phyloP scores from a whole-genome alignment of 108 stramenopile genomes.

The Cyclotella sp. region DNA sequence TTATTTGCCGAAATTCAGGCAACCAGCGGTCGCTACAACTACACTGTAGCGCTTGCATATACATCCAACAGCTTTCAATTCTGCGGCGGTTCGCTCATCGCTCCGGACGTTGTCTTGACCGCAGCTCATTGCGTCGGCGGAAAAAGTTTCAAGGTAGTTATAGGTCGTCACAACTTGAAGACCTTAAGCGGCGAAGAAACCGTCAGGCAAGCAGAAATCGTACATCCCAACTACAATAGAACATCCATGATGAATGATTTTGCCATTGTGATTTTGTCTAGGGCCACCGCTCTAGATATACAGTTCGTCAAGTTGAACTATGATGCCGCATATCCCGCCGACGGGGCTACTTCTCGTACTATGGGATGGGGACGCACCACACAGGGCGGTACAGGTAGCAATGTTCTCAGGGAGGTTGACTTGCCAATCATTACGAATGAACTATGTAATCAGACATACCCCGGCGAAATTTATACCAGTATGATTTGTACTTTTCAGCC shows the following conservation, averaged over 20 bases:
- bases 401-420: conserved; percentile 26
- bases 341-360: not conserved
- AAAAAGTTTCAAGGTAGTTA: not conserved
- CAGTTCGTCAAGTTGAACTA: conserved; percentile 24
- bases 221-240: conserved; percentile 52
- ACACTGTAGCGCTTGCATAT: not conserved
- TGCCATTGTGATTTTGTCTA: conserved; percentile 32
- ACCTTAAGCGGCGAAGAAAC: not conserved
- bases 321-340: not conserved
- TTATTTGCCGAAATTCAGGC: not conserved
- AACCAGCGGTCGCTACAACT: not conserved
- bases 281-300: not conserved
- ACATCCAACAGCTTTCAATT: not conserved
- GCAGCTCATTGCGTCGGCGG: conserved; percentile 28
- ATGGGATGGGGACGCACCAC: conserved; percentile 12
- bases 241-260: conserved; percentile 44
- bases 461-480: not conserved
- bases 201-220: not conserved
- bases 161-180: conserved; percentile 3
- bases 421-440: conserved; percentile 49
- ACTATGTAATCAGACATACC: conserved; percentile 21
- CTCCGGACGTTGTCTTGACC: conserved; percentile 19
- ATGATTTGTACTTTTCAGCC: conserved; percentile 15
- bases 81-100: conserved; percentile 26
- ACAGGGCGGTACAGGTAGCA: not conserved